Conservation (phyloP, 1,284 basidiomycete species). For the Leccinum subrobustum region DNA sequence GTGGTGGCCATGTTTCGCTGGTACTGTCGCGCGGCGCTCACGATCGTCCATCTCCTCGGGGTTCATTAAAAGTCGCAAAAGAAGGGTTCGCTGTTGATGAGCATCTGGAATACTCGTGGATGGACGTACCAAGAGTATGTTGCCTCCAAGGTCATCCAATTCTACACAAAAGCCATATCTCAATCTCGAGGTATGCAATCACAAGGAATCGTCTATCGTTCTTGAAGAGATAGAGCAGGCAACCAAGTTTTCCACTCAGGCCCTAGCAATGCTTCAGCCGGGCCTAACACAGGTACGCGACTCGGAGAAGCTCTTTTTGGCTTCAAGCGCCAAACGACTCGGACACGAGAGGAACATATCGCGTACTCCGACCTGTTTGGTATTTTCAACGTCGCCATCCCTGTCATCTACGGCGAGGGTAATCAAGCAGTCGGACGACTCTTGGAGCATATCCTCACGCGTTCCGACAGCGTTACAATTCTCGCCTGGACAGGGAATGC, state of each 20-base stretch:
- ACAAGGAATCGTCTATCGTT: conserved; percentile 47
- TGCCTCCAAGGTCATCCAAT: neutral
- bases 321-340: too few relatives aligned
- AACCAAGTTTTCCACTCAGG: neutral
- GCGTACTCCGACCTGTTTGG: too few relatives aligned
- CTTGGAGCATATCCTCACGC: too few relatives aligned
- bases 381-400: too few relatives aligned
- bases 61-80: neutral
- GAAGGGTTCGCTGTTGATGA: neutral
- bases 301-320: neutral
- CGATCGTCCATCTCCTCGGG: neutral
- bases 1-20: neutral
- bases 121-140: neutral
- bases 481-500: too few relatives aligned
- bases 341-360: too few relatives aligned
- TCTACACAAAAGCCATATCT: too few relatives aligned
- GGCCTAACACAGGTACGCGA: neutral
- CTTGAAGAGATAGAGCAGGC: neutral
- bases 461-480: too few relatives aligned
- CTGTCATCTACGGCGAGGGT: too few relatives aligned
- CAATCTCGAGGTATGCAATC: too few relatives aligned
- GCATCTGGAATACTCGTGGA: neutral
- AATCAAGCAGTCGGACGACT: too few relatives aligned
- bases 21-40: neutral
- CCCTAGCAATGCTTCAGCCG: neutral